Evolutionary conservation across 176 grass and related monocot species (phyloP).

Genomic region (Metroxylon sagu): DNA sequence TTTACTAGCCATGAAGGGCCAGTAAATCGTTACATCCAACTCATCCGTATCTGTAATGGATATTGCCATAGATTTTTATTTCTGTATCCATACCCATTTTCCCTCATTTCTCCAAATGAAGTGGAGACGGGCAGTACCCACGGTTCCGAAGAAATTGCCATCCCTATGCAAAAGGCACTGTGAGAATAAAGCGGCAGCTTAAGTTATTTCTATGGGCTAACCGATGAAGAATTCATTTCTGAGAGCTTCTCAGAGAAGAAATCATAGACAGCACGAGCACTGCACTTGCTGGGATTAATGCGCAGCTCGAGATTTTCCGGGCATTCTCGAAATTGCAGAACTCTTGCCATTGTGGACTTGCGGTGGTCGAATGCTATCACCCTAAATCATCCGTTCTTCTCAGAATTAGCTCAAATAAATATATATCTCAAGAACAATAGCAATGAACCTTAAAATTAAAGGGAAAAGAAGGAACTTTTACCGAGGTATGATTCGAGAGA

Average conservation of each 20-base stretch:
- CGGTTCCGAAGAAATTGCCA: no score
- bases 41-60: no score
- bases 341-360: conserved; percentile 38
- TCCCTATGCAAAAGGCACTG: no score
- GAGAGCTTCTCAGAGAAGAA: conserved; percentile 55
- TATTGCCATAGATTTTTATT: no score
- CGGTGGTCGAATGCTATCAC: conserved; percentile 83
- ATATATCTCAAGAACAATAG: no score
- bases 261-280: conserved; percentile 52
- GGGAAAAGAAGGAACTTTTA: conserved; percentile 14
- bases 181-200: no score
- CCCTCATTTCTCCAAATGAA: no score
- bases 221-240: conserved; percentile 8
- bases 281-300: conserved; percentile 49
- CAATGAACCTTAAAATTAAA: not conserved
- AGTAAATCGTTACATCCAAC: no score
- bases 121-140: no score
- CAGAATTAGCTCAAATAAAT: no score
- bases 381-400: conserved; percentile 16
- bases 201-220: conserved; percentile 12
- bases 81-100: no score
- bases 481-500: conserved; percentile 53
- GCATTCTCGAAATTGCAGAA: conserved; percentile 32
- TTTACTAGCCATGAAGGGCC: no score
- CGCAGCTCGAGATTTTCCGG: conserved; percentile 59